These are phyloP conservation scores for Gynandropsis gynandra DNA, from an alignment of 345 rosid genomes.

Conservation along the genomic window DNA sequence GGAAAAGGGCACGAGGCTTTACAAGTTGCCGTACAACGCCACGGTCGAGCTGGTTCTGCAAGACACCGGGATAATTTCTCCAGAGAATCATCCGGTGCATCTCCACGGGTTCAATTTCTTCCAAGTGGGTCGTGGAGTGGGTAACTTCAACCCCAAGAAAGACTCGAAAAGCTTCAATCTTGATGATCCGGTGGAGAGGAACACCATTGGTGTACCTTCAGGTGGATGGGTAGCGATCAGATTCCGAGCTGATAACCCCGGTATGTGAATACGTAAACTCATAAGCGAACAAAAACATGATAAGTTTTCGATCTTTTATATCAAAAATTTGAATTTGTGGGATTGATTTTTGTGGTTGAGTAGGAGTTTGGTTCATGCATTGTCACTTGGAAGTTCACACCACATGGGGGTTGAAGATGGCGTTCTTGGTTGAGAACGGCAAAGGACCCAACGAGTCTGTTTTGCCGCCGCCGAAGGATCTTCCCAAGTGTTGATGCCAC, in stretches of 20 bases:
- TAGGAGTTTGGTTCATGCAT: constrained; percentile 98
- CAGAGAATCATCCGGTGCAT: constrained; percentile 87
- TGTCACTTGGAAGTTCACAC: constrained; percentile 97
- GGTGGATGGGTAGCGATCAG: constrained; percentile 93
- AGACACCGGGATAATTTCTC: constrained; percentile 70
- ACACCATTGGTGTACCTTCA: constrained; percentile 81
- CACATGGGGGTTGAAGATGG: constrained; percentile 99
- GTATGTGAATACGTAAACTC: constrained; percentile 26
- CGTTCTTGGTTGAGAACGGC: constrained; percentile 89
- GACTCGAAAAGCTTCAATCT: constrained; percentile 68
- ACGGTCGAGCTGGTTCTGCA: constrained; percentile 81
- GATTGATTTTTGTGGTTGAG: neutral
- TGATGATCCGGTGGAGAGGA: constrained; percentile 89
- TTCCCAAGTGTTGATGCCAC: constrained; percentile 59
- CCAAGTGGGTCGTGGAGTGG: constrained; percentile 63
- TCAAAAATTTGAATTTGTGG: neutral
- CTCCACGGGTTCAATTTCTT: constrained; percentile 89
- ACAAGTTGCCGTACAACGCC: constrained; percentile 52
- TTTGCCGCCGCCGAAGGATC: constrained; percentile 86
- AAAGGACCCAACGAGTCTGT: constrained; percentile 77
- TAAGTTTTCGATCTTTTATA: neutral
- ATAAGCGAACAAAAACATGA: neutral
- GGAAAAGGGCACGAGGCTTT: constrained; percentile 53
- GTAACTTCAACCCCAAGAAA: constrained; percentile 55
- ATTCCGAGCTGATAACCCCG: constrained; percentile 89